phyloP scores from a whole-genome alignment of 108 stramenopile genomes.

The Mayamaea pseudoterrestris region DNA sequence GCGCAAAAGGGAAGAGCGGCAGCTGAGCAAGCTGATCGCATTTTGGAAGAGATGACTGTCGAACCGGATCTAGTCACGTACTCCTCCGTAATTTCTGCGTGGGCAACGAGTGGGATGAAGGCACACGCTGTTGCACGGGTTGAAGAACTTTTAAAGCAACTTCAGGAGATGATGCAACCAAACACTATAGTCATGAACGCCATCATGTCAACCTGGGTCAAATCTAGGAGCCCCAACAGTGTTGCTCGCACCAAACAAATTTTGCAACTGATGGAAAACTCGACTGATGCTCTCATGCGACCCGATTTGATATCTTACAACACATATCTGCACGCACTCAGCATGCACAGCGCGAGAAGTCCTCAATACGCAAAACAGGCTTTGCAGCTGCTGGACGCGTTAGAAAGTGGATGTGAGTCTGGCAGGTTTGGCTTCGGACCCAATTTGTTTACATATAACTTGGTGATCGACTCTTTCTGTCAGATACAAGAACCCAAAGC shows the following conservation, averaged over 20 bases:
- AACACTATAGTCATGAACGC: conserved; percentile 24
- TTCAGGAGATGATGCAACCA: conserved; percentile 21
- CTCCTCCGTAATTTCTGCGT: conserved; percentile 25
- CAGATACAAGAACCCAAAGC: conserved; percentile 20
- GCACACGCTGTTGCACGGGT: conserved; percentile 27
- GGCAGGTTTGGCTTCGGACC: conserved; percentile 17
- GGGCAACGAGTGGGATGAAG: conserved; percentile 24
- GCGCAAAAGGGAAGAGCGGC: conserved; percentile 19
- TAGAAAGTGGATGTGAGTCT: conserved; percentile 12
- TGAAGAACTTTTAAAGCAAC: conserved; percentile 23
- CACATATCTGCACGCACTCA: conserved; percentile 27
- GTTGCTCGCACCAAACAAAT: conserved; percentile 22
- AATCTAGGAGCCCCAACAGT: conserved; percentile 15
- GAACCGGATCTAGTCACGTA: conserved; percentile 30
- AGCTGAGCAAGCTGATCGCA: conserved; percentile 30
- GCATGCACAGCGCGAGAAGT: conserved; percentile 11
- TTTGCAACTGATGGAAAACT: conserved; percentile 12
- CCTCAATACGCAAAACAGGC: conserved; percentile 20
- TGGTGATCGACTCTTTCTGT: conserved; percentile 44
- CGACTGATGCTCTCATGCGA: conserved; percentile 3
- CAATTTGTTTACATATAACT: conserved; percentile 61
- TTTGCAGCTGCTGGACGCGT: conserved; percentile 9
- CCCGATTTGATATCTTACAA: conserved; percentile 34
- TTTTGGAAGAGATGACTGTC: conserved; percentile 24
- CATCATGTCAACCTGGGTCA: conserved; percentile 34